Percentiles rank a stretch among this genome's conserved stretches.
phyloP scores from a whole-genome alignment of 176 grass and related monocot species.

The Raddia guianensis region DNA sequence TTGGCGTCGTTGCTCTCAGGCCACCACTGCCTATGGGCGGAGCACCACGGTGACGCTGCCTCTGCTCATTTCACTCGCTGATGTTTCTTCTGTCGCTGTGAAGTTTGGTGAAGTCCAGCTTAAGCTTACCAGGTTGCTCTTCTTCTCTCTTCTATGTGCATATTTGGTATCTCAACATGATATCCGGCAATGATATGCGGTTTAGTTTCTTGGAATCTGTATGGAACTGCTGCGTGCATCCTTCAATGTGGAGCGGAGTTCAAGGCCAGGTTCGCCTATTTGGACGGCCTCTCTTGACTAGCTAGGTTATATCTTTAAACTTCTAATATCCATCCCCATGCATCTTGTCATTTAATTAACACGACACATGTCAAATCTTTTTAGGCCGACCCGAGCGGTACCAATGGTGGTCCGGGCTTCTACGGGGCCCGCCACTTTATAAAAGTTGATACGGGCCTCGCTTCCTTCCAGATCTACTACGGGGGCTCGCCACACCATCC shows the following conservation, averaged over 20 bases:
- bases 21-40: constrained; percentile 25
- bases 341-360: too few species aligned
- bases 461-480: too few species aligned
- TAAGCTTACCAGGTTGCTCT: constrained; percentile 53
- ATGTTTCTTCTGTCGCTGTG: constrained; percentile 42
- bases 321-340: too few species aligned
- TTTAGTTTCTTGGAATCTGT: constrained; percentile 64
- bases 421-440: too few species aligned
- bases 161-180: neutral
- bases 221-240: constrained; percentile 70
- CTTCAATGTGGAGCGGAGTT: constrained; percentile 26
- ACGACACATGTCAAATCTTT: too few species aligned
- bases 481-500: too few species aligned
- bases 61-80: constrained; percentile 55
- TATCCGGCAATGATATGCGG: constrained; percentile 33
- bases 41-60: constrained; percentile 15
- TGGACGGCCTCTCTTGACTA: too few species aligned
- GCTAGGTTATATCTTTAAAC: too few species aligned
- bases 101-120: constrained; percentile 30
- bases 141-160: neutral
- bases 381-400: too few species aligned
- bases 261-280: too few species aligned
- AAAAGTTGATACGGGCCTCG: too few species aligned
- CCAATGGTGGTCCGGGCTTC: too few species aligned
- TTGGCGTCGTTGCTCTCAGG: constrained; percentile 51